phyloP scores from a whole-genome alignment of 208 protist genomes.

The Trypanosoma melophagium region DNA sequence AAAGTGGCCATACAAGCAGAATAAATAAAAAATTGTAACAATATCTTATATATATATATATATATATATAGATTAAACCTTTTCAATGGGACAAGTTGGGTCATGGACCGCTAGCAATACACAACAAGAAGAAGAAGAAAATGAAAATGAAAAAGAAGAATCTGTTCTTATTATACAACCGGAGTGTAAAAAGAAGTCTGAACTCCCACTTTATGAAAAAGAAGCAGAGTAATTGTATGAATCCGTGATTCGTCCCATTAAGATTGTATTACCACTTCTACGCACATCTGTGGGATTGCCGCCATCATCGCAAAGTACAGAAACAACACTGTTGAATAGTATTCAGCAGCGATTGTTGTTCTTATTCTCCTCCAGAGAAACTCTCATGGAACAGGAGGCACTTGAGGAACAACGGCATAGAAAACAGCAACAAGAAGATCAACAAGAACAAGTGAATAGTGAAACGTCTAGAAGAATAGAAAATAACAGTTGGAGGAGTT shows the following conservation, averaged over 20 bases:
- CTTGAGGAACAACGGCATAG: not conserved
- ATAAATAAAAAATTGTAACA: not conserved
- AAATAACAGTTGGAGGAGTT: not conserved
- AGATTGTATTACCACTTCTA: conserved; percentile 2
- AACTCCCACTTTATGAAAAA: conserved; percentile 1
- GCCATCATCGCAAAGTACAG: not conserved
- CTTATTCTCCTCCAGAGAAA: not conserved
- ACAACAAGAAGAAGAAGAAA: not conserved
- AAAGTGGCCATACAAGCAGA: too few species aligned
- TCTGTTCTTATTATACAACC: conserved; percentile 2
- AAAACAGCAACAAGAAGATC: not conserved
- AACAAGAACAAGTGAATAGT: not conserved
- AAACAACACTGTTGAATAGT: not conserved
- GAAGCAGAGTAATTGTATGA: not conserved
- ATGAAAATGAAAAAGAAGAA: not conserved
- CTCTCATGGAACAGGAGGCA: conserved; percentile 15
- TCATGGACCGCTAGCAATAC: not conserved
- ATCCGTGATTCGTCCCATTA: not conserved
- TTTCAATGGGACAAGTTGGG: not conserved
- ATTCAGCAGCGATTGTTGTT: not conserved
- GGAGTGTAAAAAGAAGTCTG: not conserved
- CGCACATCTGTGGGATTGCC: not conserved
- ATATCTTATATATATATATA: conserved; percentile 9
- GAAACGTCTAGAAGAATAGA: not conserved
- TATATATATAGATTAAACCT: not conserved